Base-by-base conservation (phyloP, 2,329 filamentous ascomycete genomes). In the Incumbomyces delicatus region DNA sequence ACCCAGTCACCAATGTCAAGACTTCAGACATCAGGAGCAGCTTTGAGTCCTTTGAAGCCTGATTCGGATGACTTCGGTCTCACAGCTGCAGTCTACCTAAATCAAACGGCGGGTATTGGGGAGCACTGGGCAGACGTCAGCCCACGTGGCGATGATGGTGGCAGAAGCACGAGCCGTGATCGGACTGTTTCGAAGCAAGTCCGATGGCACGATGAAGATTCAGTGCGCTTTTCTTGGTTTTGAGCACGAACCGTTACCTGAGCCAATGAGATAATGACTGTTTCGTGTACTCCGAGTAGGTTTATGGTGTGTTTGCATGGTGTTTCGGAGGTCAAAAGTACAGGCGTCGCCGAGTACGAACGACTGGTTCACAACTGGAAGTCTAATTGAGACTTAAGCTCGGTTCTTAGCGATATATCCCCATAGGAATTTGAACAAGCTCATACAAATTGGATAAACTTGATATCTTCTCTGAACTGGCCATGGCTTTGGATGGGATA, bases 191-290 rank as follows among this genome's bases (percentile, higher is more conserved):
- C 14, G 3, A 35, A 14, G 22, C 41, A 36, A 17, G 20, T 44
- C 14, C 31, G 20, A 14, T 44, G 41, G 41, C 6, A 35, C 13
- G 41, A 44, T 20, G 41, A 44, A 13, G 41, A 44, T 11, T 35
- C 31, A 14, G 41, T 22, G 16, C 27, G 41, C 3, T 44, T 20
- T 27, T 36, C 18, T 3, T 44, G 41, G 33, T 44, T 37, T 36
- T 42, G 17, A 41, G 17, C 22, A 27, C 8, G 22, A 27, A 5
- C 8, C 8, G 5, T 27, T 27, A 8, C 4, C 22, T 27, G 22
- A 27, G 22, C 22, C 22, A 8, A 27, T 27, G 22, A 27, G 22
- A 27, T 27, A 27, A 27, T 4, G 22, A 27, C 22, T 4, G 22
- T 27, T 27, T 27, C 8, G 8, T 5, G 22, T 5, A 27, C 22